Conservation (phyloP, 208 protist genomes). For the Trypanosoma mega region DNA sequence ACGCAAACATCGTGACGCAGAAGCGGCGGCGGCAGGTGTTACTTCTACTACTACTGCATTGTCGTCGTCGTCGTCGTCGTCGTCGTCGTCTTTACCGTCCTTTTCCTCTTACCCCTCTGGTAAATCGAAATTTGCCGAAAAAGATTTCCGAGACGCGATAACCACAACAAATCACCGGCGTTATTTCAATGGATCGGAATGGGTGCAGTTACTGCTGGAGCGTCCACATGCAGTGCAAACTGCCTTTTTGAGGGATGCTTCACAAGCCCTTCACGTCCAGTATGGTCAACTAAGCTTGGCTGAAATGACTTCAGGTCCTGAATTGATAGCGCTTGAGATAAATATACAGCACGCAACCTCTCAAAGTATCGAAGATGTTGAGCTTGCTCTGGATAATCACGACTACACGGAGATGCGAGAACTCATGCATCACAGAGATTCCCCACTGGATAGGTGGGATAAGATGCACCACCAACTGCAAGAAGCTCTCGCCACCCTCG, state of each 20-base stretch:
- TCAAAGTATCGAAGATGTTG: slow-evolving; percentile 36
- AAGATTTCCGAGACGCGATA: slow-evolving; percentile 19
- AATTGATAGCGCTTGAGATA: slow-evolving; percentile 47
- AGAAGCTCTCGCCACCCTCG: slow-evolving; percentile 15
- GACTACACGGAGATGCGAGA: slow-evolving; percentile 39
- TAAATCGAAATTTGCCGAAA: no score
- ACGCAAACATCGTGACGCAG: slow-evolving; percentile 14
- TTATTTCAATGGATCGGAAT: slow-evolving; percentile 41
- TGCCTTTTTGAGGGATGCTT: slow-evolving; percentile 45
- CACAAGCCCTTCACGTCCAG: slow-evolving; percentile 40
- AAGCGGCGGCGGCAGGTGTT: neutral
- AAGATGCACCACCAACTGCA: slow-evolving; percentile 14
- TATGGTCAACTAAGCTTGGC: slow-evolving; percentile 40
- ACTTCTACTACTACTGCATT: neutral
- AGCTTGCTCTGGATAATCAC: slow-evolving; percentile 43
- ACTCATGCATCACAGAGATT: slow-evolving; percentile 26
- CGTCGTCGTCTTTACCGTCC: no score
- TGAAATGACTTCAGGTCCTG: slow-evolving; percentile 33
- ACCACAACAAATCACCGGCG: slow-evolving; percentile 41
- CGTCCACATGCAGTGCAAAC: slow-evolving; percentile 45
- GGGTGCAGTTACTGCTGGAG: slow-evolving; percentile 25
- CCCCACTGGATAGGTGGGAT: slow-evolving; percentile 28
- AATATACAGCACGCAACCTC: slow-evolving; percentile 42
- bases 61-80: no score
- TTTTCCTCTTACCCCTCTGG: no score